A percentile compares a stretch with the other conserved stretches of the same genome.
Conservation (phyloP, 345 rosid species). For the Gossypium anomalum region DNA sequence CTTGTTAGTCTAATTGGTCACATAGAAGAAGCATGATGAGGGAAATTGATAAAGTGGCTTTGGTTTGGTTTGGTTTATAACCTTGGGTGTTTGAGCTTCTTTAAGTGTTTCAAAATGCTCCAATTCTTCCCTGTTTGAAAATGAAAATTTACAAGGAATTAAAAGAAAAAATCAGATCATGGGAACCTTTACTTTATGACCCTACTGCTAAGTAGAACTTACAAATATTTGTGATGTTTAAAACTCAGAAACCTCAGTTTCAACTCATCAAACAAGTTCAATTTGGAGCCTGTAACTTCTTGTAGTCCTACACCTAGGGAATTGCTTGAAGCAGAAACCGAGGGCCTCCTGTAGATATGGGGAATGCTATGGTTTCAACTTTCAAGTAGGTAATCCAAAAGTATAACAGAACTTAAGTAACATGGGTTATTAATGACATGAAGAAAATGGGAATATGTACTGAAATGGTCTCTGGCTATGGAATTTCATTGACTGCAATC, state of each 20-base stretch:
- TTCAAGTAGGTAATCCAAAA: neutral
- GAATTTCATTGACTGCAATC: neutral
- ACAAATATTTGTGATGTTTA: constrained; percentile 53
- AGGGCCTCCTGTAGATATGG: constrained; percentile 8
- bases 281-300: constrained; percentile 13
- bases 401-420: neutral
- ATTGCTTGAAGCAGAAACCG: constrained; percentile 12
- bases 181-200: neutral
- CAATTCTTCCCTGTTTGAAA: constrained; percentile 49
- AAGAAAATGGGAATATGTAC: neutral
- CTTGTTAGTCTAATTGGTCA: constrained; percentile 26
- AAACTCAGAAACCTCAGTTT: constrained; percentile 52
- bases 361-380: neutral
- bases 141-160: neutral
- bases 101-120: constrained; percentile 70
- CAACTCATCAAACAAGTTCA: constrained; percentile 38
- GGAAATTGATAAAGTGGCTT: neutral
- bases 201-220: constrained; percentile 16
- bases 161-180: neutral
- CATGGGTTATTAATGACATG: neutral
- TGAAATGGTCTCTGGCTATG: neutral
- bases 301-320: constrained; percentile 14
- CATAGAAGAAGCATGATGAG: neutral
- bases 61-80: constrained; percentile 13
- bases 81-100: constrained; percentile 85